Evolutionary conservation across 2,329 filamentous ascomycete genomes (phyloP).

Genomic region (Xylaria sp.): DNA sequence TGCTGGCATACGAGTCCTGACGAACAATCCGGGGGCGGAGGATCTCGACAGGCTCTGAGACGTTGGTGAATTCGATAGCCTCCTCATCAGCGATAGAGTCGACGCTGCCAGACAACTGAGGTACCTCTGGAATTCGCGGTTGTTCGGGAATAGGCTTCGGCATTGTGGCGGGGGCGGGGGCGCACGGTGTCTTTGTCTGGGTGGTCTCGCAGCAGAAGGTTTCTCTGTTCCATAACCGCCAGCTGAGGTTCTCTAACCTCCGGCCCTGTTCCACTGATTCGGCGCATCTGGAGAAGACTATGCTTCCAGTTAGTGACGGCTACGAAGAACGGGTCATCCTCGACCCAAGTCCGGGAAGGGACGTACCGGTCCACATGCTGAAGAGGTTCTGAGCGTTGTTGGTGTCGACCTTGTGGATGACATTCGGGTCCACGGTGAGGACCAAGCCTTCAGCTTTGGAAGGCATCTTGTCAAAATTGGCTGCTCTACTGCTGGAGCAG

Average conservation of each 20-base stretch:
- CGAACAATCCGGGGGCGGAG: slow-evolving; percentile 68
- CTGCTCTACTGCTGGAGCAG: slow-evolving; percentile 33
- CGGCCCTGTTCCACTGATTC: slow-evolving; percentile 92
- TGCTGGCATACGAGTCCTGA: slow-evolving; percentile 71
- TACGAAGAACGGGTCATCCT: not conserved
- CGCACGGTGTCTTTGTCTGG: slow-evolving; percentile 50
- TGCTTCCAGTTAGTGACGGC: slow-evolving; percentile 37
- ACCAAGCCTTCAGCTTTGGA: slow-evolving; percentile 81
- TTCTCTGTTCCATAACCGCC: slow-evolving; percentile 93
- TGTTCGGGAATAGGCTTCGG: slow-evolving; percentile 54
- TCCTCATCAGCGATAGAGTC: slow-evolving; percentile 75
- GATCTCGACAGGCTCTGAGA: slow-evolving; percentile 60
- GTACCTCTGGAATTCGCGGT: slow-evolving; percentile 56
- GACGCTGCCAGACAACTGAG: slow-evolving; percentile 76
- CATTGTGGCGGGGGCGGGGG: slow-evolving; percentile 46
- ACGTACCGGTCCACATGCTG: slow-evolving; percentile 94
- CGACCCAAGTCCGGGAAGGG: slow-evolving; percentile 12
- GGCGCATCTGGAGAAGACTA: slow-evolving; percentile 93
- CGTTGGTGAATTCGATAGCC: slow-evolving; percentile 58
- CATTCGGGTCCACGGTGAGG: slow-evolving; percentile 85
- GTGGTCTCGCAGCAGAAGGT: slow-evolving; percentile 81
- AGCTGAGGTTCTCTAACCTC: slow-evolving; percentile 91
- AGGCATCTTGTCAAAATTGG: slow-evolving; percentile 65
- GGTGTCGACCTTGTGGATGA: slow-evolving; percentile 94
- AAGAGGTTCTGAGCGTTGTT: slow-evolving; percentile 90